Evolutionary conservation across 306 rosid genomes (phyloP).

Genomic region (Cyamopsis tetragonoloba): DNA sequence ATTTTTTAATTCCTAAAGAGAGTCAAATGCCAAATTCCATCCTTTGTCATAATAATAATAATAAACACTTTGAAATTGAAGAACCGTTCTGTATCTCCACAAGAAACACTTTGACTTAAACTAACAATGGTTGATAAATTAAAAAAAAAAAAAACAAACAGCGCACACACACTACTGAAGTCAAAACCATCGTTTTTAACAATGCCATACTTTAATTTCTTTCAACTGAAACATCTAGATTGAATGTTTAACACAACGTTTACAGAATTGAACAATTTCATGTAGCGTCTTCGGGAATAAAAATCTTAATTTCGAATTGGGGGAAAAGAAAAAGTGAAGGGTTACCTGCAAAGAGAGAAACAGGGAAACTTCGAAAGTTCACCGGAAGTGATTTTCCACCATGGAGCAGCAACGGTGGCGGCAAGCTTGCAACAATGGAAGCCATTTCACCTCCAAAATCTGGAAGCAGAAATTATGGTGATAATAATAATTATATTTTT

Average conservation of each 20-base stretch:
- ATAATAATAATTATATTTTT: not conserved
- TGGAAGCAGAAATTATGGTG: not conserved
- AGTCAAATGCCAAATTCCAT: not conserved
- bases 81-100: not conserved
- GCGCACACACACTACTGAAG: not conserved
- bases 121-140: not conserved
- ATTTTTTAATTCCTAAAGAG: not conserved
- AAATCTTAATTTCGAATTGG: not conserved
- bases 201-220: not conserved
- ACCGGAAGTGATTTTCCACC: constrained; percentile 31
- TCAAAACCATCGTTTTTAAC: not conserved
- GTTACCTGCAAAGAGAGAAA: constrained; percentile 34
- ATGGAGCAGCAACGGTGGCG: constrained; percentile 49
- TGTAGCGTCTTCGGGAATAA: not conserved
- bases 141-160: too few relatives aligned
- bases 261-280: not conserved
- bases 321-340: not conserved
- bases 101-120: not conserved
- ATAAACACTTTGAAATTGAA: not conserved
- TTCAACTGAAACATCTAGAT: not conserved
- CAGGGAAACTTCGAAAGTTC: constrained; percentile 29
- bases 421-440: constrained; percentile 56
- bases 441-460: constrained; percentile 47
- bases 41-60: not conserved
- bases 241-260: not conserved